phyloP scores from a whole-genome alignment of 2,329 filamentous ascomycete species.

The Coniochaeta pulveracea region DNA sequence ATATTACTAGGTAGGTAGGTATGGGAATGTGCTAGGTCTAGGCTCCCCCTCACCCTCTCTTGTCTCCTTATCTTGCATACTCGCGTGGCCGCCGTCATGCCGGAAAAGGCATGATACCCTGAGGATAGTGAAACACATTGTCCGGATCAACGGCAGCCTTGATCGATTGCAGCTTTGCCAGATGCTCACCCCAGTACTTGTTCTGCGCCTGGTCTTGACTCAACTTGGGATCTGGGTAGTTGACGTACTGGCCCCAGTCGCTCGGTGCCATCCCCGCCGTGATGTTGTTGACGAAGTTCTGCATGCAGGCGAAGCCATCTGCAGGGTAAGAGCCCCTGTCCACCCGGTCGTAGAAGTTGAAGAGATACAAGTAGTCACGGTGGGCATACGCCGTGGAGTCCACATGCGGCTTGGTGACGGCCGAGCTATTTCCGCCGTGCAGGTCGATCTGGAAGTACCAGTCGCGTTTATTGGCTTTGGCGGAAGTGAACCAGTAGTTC shows the following conservation, averaged over 20 bases:
- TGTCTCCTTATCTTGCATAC: no score
- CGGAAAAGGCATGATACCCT: constrained; percentile 22
- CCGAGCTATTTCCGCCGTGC: constrained; percentile 27
- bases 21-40: no score
- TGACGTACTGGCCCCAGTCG: constrained; percentile 28
- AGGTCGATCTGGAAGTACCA: constrained; percentile 32
- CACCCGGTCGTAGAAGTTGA: constrained; percentile 26
- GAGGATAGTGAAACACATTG: constrained; percentile 28
- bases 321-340: constrained; percentile 18
- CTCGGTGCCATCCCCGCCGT: constrained; percentile 15
- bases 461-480: constrained; percentile 21
- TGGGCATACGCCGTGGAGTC: constrained; percentile 27
- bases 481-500: constrained; percentile 25
- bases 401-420: constrained; percentile 17
- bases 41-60: no score
- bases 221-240: constrained; percentile 26
- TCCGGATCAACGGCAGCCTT: constrained; percentile 24
- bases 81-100: no score
- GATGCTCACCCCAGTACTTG: constrained; percentile 24
- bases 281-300: constrained; percentile 21
- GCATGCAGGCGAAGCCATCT: constrained; percentile 21
- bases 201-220: constrained; percentile 19
- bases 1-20: no score
- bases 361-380: constrained; percentile 33
- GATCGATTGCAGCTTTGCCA: constrained; percentile 19